Conservation (phyloP, 1,284 basidiomycete species). For the Vanrija sp. region DNA sequence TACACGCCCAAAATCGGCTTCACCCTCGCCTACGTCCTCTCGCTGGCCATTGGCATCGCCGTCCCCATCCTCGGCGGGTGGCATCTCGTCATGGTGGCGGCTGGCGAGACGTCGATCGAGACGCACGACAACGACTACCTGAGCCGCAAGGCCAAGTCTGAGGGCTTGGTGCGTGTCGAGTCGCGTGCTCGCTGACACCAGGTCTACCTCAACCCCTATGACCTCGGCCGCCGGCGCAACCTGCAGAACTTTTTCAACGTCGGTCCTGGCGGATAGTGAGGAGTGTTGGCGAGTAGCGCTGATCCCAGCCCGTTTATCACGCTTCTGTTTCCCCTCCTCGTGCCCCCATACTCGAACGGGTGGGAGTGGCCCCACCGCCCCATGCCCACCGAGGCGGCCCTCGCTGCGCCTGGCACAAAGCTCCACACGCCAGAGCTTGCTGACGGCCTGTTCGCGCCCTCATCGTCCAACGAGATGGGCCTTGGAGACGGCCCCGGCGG, state of each 20-base stretch:
- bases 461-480: constrained; percentile 53
- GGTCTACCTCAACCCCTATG: constrained; percentile 85
- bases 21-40: constrained; percentile 72
- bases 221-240: constrained; percentile 74
- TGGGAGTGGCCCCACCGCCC: constrained; percentile 55
- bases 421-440: constrained; percentile 35
- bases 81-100: constrained; percentile 70
- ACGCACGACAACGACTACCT: constrained; percentile 82
- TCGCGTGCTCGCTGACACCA: constrained; percentile 31
- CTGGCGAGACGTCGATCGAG: constrained; percentile 90
- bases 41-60: constrained; percentile 64
- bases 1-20: constrained; percentile 67
- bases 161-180: constrained; percentile 61
- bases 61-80: constrained; percentile 74
- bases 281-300: background rate
- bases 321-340: constrained; percentile 72
- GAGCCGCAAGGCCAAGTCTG: constrained; percentile 60
- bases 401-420: constrained; percentile 2
- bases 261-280: constrained; percentile 73
- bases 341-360: constrained; percentile 81
- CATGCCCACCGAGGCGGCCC: constrained; percentile 20
- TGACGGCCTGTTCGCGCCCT: constrained; percentile 20
- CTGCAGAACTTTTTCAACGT: constrained; percentile 85
- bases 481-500: constrained; percentile 57
- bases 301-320: constrained; percentile 63